These are phyloP conservation scores for Phalaenopsis hybrid DNA, from an alignment of 116 monocot species.

Conservation along the genomic window DNA sequence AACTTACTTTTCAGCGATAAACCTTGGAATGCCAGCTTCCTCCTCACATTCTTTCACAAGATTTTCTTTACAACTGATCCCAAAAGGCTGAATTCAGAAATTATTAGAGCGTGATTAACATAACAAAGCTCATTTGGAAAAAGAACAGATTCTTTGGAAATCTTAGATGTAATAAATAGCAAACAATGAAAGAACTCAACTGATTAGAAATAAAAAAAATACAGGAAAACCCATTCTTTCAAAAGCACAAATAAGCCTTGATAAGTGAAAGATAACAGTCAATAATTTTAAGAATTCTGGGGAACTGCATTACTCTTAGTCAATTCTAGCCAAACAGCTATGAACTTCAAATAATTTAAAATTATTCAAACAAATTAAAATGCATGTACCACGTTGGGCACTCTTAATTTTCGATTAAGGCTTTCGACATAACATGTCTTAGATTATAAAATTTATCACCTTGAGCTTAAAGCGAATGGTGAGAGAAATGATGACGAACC, in stretches of 20 bases:
- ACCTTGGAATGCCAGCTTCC: slow-evolving; percentile 88
- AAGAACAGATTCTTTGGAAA: neutral
- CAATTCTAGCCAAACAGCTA: neutral
- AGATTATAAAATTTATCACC: no score
- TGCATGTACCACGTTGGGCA: neutral
- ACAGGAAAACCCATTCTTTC: no score
- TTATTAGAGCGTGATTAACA: neutral
- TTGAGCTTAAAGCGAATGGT: no score
- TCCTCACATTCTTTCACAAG: slow-evolving; percentile 91
- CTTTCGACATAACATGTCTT: no score
- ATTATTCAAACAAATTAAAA: neutral
- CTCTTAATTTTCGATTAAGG: no score
- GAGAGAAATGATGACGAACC: no score
- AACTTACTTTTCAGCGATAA: slow-evolving; percentile 51
- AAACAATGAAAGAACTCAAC: no score
- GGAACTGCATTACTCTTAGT: neutral
- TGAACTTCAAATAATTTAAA: neutral
- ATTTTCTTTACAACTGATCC: slow-evolving; percentile 76
- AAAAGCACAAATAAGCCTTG: no score
- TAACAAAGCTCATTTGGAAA: neutral
- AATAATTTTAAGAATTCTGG: no score
- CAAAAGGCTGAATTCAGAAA: slow-evolving; percentile 42
- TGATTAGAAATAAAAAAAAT: no score
- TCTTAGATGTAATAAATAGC: no score
- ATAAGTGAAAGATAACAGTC: no score